Base-by-base conservation (phyloP, 2,329 filamentous ascomycete species). In the Fusarium camptoceras region DNA sequence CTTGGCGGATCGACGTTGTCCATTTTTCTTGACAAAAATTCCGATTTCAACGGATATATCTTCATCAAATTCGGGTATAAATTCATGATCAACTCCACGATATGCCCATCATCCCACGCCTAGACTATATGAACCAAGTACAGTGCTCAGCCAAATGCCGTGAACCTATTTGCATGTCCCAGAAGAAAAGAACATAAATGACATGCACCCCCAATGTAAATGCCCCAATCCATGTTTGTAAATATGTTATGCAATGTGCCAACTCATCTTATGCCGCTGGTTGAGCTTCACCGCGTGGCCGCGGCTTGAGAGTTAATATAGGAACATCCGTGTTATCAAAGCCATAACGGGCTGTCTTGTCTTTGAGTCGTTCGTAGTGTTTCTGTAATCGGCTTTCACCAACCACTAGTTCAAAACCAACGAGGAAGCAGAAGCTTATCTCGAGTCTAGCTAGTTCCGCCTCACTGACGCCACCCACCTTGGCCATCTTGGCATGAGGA, bases 381-480 rank as follows among this genome's bases (percentile, higher is more conserved):
- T 71, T 66, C 34, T 73, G 68, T 56, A 82, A 58, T 22, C 67
- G 59, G 44, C 76, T 76, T 47, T 80, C 78, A 8, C 74, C 75
- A 7, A 83, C 86, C 6, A 93, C 90, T 41, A 97, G 84, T 74
- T 95, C 92, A 76, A 97, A 97, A 54, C 94, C 91, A n/a, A 91
- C 89, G 62, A 97, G 82, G 78, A 94, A 95, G 80, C 92, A 94
- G 77, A 95, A 95, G 75, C 92, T 94, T 66, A 98, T 92, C 83
- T 98, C 96, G 43, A 98, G 82, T 64, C 92, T 87, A 42, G 92
- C 92, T 54, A 99, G 85, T 80, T 98, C 94, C 20, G 84, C 83
- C 77, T 93, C 92, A 75, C 89, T 93, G 18, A 98, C 94, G 20
- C 95, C 95, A 43, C 96, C 95, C 3, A 98, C 94, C 70, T 91